Evolutionary conservation across 768 basidiomycete species (phyloP), one percentile per base, ranked within the genome.

Genomic region (Panus rudis): DNA sequence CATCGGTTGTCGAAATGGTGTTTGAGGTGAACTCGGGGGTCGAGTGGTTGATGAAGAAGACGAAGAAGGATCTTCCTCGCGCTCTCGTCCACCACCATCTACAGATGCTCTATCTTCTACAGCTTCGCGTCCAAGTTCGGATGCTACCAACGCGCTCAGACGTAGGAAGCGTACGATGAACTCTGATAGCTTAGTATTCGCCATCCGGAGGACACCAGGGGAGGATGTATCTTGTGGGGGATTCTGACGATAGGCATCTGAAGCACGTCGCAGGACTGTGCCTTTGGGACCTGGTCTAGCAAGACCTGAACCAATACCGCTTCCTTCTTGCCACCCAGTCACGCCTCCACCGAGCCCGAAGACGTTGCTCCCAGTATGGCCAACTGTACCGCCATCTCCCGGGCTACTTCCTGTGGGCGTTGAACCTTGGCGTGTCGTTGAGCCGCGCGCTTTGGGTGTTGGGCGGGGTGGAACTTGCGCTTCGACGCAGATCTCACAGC

Each of bases 401-500:
- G 58, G 58, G 33, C 55, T 59, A 46, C 51, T 56, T 3, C 55
- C 53, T 8, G 33, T 16, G 1, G 50, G 38, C 1, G 55, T 51
- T 6, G 58, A 59, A 0, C 47, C 44, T 6, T 55, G 49, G 17
- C 58, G 50, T 5, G 44, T 49, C 6, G 46, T 32, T 4, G 30
- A 39, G 6, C 41, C 23, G 13, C 55, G 44, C 19, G 46, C 45
- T 23, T 48, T 45, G 26, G 39, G 34, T 17, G 43, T 45, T 2
- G 39, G 38, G 3, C 50, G 39, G 10, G 57, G 45, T 20, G 59
- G 56, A 11, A 62, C 58, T 0, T 79, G 76, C 16, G 33, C 33
- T 51, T 78, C 79, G n/a, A 83, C 76, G 52, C 85, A 89, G 45
- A 87, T 85, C 52, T 84, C 77, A 52, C 85, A 89, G 25, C 75